A percentile compares a stretch with the other conserved stretches of the same genome.
Evolutionary conservation across 2,329 filamentous ascomycete species (phyloP).

Genomic region (Penicillium vulpinum): DNA sequence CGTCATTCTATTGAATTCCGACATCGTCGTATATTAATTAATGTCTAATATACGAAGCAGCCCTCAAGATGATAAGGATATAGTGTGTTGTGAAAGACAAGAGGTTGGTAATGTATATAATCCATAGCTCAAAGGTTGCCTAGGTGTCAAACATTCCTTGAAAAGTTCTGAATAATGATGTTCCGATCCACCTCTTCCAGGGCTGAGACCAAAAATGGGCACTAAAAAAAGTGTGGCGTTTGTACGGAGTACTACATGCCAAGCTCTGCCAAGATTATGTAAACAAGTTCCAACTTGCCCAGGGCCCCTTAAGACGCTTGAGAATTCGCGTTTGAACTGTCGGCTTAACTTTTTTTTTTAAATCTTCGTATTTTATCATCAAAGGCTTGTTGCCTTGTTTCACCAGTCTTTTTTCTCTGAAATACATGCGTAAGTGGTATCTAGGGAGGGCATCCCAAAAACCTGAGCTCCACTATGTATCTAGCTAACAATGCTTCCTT

Average conservation of each 20-base stretch:
- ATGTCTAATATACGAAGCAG: neutral
- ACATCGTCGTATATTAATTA: neutral
- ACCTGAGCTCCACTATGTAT: neutral
- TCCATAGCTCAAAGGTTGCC: neutral
- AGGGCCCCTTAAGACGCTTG: neutral
- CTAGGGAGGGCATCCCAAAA: neutral
- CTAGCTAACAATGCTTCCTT: slow-evolving; percentile 12
- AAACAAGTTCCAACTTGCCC: slow-evolving; percentile 14
- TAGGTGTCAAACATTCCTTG: neutral
- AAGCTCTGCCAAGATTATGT: slow-evolving; percentile 18
- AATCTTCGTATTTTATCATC: neutral
- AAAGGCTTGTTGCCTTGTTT: slow-evolving; percentile 20
- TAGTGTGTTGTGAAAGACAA: neutral
- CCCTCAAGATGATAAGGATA: slow-evolving; percentile 10
- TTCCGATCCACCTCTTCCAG: neutral
- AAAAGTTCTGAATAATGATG: neutral
- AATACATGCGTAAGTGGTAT: slow-evolving; percentile 40
- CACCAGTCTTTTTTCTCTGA: slow-evolving; percentile 24
- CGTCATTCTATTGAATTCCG: slow-evolving; percentile 13
- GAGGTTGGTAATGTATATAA: neutral
- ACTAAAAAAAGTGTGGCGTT: slow-evolving; percentile 2
- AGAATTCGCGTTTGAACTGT: neutral
- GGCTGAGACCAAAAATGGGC: neutral
- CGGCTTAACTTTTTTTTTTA: neutral
- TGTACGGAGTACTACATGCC: slow-evolving; percentile 2